Conservation (phyloP, 208 protist genomes). For the Leptomonas seymouri region DNA sequence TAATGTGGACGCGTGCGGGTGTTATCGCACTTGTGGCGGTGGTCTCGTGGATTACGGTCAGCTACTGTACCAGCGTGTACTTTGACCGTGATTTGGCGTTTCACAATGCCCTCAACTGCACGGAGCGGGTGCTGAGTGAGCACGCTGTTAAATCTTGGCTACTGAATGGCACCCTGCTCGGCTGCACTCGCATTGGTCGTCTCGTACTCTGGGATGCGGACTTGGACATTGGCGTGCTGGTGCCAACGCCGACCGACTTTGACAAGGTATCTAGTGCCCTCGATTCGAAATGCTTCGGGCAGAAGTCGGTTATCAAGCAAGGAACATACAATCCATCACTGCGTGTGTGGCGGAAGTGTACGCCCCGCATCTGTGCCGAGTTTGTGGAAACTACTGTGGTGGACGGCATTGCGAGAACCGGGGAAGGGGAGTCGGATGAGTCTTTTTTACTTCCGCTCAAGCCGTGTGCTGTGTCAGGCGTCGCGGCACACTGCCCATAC, state of each 20-base stretch:
- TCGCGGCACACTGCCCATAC: slow-evolving; percentile 59
- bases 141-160: slow-evolving; percentile 58
- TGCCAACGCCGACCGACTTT: slow-evolving; percentile 39
- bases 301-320: slow-evolving; percentile 29
- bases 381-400: slow-evolving; percentile 57
- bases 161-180: slow-evolving; percentile 81
- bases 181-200: slow-evolving; percentile 60
- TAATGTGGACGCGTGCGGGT: slow-evolving; percentile 51
- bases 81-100: slow-evolving; percentile 72
- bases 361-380: slow-evolving; percentile 72
- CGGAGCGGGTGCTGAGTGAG: slow-evolving; percentile 44
- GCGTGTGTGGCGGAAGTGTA: slow-evolving; percentile 74
- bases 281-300: slow-evolving; percentile 56
- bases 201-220: slow-evolving; percentile 88
- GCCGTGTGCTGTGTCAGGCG: slow-evolving; percentile 55
- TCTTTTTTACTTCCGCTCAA: slow-evolving; percentile 64
- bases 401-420: slow-evolving; percentile 39
- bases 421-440: slow-evolving; percentile 44
- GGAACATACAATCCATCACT: slow-evolving; percentile 37
- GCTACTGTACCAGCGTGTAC: slow-evolving; percentile 77
- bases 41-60: slow-evolving; percentile 61
- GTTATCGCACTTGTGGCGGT: slow-evolving; percentile 53
- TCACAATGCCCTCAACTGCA: slow-evolving; percentile 62
- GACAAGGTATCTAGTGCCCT: slow-evolving; percentile 29
- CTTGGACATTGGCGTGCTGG: slow-evolving; percentile 72